These are phyloP conservation scores for Hypseocharis bilobata DNA, from an alignment of 441 rosid species.

Conservation along the genomic window DNA sequence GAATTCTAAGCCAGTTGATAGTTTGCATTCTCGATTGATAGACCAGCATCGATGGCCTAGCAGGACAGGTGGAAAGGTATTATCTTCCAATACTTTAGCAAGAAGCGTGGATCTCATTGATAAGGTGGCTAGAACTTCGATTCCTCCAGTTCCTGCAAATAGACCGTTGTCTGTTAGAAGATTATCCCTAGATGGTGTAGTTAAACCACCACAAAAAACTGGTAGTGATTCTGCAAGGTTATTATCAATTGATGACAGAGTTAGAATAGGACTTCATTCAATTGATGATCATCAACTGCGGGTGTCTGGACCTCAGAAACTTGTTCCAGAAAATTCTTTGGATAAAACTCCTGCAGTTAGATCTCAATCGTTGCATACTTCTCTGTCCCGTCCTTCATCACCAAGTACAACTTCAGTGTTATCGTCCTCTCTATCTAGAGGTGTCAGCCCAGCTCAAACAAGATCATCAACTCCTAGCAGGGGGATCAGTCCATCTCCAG, in stretches of 20 bases:
- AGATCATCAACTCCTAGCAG: background rate
- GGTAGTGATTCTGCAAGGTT: slow-evolving; percentile 40
- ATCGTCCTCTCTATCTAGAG: slow-evolving; percentile 43
- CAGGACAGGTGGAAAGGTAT: slow-evolving; percentile 53
- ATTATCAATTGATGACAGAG: slow-evolving; percentile 33
- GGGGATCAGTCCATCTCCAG: slow-evolving; percentile 3
- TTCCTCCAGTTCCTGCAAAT: slow-evolving; percentile 34
- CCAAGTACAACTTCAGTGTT: slow-evolving; percentile 44
- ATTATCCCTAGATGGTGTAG: slow-evolving; percentile 34
- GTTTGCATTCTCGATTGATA: slow-evolving; percentile 53
- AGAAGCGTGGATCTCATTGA: slow-evolving; percentile 58
- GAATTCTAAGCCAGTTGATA: slow-evolving; percentile 78
- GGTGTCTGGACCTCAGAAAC: slow-evolving; percentile 35
- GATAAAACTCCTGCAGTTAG: slow-evolving; percentile 47
- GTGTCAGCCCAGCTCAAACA: slow-evolving; percentile 51
- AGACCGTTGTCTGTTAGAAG: slow-evolving; percentile 46
- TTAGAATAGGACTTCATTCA: slow-evolving; percentile 36
- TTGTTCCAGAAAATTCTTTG: slow-evolving; percentile 35
- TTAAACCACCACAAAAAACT: slow-evolving; percentile 50
- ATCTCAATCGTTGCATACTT: slow-evolving; percentile 38
- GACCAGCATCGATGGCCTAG: slow-evolving; percentile 94
- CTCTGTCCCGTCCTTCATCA: slow-evolving; percentile 40
- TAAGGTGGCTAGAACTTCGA: slow-evolving; percentile 34
- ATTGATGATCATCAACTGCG: slow-evolving; percentile 37
- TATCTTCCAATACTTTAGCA: slow-evolving; percentile 40